Evolutionary conservation across 1,284 basidiomycete genomes (phyloP).

Genomic region (Irpex sp.): DNA sequence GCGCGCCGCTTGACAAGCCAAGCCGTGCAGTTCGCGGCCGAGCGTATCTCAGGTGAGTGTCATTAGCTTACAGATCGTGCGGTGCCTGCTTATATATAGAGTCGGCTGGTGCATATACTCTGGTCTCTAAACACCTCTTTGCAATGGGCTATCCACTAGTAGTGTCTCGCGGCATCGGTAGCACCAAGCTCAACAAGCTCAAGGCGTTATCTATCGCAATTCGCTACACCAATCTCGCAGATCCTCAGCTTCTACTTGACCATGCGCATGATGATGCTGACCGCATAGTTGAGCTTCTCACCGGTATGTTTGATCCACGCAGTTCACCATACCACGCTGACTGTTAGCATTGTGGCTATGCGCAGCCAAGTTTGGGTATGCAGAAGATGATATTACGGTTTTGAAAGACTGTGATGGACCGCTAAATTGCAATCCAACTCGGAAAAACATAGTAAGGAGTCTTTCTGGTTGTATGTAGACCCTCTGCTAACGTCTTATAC

Average conservation of each 20-base stretch:
- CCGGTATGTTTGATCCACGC: neutral
- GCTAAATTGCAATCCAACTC: conserved; percentile 12
- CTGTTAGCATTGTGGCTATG: neutral
- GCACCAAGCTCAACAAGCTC: neutral
- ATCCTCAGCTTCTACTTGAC: neutral
- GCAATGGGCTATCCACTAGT: no score
- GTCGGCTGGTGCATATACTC: no score
- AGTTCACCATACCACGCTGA: no score
- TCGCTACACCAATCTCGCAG: neutral
- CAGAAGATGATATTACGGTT: conserved; percentile 14
- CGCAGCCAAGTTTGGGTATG: conserved; percentile 11
- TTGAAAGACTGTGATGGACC: conserved; percentile 15
- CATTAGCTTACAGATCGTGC: no score
- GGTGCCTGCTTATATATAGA: no score
- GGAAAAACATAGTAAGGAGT: conserved; percentile 19
- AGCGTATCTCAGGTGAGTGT: no score
- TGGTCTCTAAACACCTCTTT: no score
- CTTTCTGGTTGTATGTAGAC: no score
- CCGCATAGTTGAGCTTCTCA: neutral
- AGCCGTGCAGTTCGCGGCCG: no score
- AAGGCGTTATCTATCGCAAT: neutral
- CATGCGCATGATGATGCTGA: neutral
- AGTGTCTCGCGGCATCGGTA: neutral
- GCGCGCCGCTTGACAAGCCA: no score
- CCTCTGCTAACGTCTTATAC: no score